Base-by-base conservation (phyloP, 768 basidiomycete species). In the Favolaschia claudopus region DNA sequence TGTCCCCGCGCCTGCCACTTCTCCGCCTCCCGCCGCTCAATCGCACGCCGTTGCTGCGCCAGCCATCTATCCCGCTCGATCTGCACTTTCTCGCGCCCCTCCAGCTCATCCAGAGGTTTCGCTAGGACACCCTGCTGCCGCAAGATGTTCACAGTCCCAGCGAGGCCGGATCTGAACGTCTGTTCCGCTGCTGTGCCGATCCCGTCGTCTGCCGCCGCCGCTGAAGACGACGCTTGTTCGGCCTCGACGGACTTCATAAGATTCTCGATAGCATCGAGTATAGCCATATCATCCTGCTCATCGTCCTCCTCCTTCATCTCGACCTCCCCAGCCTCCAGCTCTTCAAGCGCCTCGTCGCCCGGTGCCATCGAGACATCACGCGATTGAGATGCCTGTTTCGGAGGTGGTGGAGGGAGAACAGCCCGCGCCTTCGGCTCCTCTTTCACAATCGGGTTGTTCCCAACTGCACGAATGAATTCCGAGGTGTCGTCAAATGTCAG, bases 401-500 rank as follows among this genome's bases (percentile, higher is more conserved):
- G 62, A 15, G 69, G 68, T 5, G 60, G n/a, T n/a, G n/a, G n/a
- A n/a, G n/a, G n/a, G n/a, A n/a, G 63, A 8, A 62, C 28, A 19
- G 73, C 47, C 2, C 70, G 56, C 65, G 81, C 82, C 49, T 69
- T 76, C 7, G 72, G 80, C 67, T 84, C 86, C 32, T 67, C 69
- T 66, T 89, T 85, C 36, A 78, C 75, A 1, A 83, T 72, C 0
- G 89, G 87, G 62, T 87, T 85, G 62, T 86, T 87, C 2, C 87
- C 86, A 43, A 93, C 92, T 15, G 88, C 88, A 17, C 95, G 88
- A 36, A 99, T 93, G 64, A 99, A 99, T 72, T 98, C 96, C 1
- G 95, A 94, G 0, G 96, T 99, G 65, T 98, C 96, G 69, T 99
- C 96, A 62, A 99, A 95, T 0, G 91, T 92, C 29, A 98, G 79